phyloP scores from a whole-genome alignment of 2,329 filamentous ascomycete species.

The Pseudofabraea citricarpa region DNA sequence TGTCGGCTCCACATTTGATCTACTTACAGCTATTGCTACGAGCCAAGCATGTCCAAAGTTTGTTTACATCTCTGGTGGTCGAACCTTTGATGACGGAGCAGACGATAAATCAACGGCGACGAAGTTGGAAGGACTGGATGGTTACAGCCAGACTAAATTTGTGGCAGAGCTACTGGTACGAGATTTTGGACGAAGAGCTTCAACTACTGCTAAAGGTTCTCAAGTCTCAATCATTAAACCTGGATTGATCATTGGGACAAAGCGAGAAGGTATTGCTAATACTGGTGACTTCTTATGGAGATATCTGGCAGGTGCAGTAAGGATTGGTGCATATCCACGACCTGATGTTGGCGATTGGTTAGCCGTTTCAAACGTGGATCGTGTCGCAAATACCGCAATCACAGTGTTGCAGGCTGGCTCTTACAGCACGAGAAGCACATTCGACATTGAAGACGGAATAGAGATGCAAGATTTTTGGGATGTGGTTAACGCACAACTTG shows the following conservation, averaged over 20 bases:
- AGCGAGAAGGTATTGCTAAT: constrained; percentile 19
- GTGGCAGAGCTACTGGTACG: constrained; percentile 55
- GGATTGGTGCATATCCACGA: constrained; percentile 11
- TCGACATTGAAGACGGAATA: neutral
- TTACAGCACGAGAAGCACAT: neutral
- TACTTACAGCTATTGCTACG: constrained; percentile 12
- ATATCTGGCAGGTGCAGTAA: constrained; percentile 11
- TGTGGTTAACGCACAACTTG: neutral
- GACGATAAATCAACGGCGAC: constrained; percentile 40
- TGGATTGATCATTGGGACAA: constrained; percentile 18
- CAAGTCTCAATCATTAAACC: constrained; percentile 17
- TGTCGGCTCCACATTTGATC: constrained; percentile 49
- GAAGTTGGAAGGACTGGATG: constrained; percentile 67
- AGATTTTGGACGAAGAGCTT: neutral
- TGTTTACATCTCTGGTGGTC: constrained; percentile 26
- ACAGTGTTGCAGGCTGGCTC: neutral
- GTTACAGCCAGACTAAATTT: constrained; percentile 89
- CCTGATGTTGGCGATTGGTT: constrained; percentile 13
- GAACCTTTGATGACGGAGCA: constrained; percentile 1
- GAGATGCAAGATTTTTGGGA: constrained; percentile 5
- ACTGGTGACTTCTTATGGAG: constrained; percentile 23
- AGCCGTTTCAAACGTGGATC: constrained; percentile 10
- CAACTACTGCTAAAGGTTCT: neutral
- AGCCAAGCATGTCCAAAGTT: constrained; percentile 11
- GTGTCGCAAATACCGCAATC: constrained; percentile 10